Percentiles rank a stretch among this genome's conserved stretches.
These are phyloP conservation scores for Camellia lanceoleosa DNA, from an alignment of 148 eudicot genomes.

Conservation along the genomic window DNA sequence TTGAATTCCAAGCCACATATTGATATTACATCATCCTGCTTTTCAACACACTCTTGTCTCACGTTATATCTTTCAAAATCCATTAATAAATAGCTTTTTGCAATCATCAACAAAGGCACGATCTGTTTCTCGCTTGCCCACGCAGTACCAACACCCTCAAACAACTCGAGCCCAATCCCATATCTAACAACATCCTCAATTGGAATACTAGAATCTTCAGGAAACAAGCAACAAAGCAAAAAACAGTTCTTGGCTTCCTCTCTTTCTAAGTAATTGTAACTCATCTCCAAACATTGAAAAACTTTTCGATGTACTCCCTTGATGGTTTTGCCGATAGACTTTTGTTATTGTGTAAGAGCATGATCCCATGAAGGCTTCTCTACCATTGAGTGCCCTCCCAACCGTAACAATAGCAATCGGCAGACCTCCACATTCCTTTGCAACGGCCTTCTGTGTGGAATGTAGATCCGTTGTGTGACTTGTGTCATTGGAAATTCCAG, in stretches of 20 bases:
- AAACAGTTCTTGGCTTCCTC: not conserved
- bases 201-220: not conserved
- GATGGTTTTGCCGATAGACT: not conserved
- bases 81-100: conserved; percentile 11
- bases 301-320: not conserved
- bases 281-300: not conserved
- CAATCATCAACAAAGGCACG: not conserved
- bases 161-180: conserved; percentile 12
- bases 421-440: conserved; percentile 14
- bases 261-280: no score
- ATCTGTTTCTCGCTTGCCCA: conserved; percentile 9
- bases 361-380: conserved; percentile 5
- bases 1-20: no score
- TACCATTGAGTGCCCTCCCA: not conserved
- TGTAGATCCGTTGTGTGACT: not conserved
- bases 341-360: conserved; percentile 1
- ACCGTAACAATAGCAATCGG: conserved; percentile 11
- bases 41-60: no score
- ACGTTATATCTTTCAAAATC: not conserved
- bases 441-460: not conserved
- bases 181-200: not conserved
- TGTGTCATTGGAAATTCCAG: conserved; percentile 14
- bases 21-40: no score
- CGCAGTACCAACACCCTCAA: not conserved
- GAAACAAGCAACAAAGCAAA: conserved; percentile 18